Evolutionary conservation across 2,329 filamentous ascomycete genomes (phyloP).

Genomic region (Stachybotrys chartarum): DNA sequence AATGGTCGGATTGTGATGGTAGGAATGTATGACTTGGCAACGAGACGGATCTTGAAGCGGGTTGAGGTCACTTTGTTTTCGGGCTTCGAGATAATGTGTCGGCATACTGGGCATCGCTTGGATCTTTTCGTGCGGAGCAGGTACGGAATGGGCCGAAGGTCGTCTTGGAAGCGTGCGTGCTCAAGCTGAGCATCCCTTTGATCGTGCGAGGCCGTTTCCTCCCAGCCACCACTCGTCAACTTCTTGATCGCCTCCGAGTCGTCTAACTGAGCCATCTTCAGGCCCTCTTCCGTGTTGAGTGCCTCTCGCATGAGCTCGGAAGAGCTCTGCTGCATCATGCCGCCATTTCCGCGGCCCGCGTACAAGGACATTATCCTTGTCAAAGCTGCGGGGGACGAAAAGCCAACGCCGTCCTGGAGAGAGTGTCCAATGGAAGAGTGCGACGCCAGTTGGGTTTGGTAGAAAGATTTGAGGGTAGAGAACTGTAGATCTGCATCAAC

Average conservation of each 20-base stretch:
- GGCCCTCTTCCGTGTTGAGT: conserved; percentile 60
- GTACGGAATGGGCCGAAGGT: conserved; percentile 75
- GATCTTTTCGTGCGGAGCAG: conserved; percentile 86
- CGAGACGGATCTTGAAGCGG: conserved; percentile 85
- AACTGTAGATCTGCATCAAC: conserved; percentile 66
- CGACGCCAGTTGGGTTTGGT: conserved; percentile 66
- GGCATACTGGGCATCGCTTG: conserved; percentile 86
- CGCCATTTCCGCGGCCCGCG: conserved; percentile 54
- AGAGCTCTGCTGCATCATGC: conserved; percentile 55
- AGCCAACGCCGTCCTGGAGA: conserved; percentile 35
- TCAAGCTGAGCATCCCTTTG: conserved; percentile 43
- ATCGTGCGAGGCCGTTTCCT: conserved; percentile 46
- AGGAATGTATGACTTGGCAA: conserved; percentile 84
- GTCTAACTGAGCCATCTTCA: conserved; percentile 54
- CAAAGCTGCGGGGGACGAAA: conserved; percentile 72
- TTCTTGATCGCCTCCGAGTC: conserved; percentile 55
- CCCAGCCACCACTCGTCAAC: conserved; percentile 54
- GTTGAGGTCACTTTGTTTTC: conserved; percentile 85
- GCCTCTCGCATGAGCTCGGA: conserved; percentile 77
- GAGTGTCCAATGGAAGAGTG: conserved; percentile 45
- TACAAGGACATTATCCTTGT: conserved; percentile 90
- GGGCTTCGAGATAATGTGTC: conserved; percentile 91
- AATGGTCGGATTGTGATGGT: conserved; percentile 67
- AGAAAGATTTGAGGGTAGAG: conserved; percentile 68
- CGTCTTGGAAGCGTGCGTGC: conserved; percentile 58